These are phyloP conservation scores for Pseudocercospora fuligena DNA, from an alignment of 2,329 filamentous ascomycete species.

Conservation along the genomic window DNA sequence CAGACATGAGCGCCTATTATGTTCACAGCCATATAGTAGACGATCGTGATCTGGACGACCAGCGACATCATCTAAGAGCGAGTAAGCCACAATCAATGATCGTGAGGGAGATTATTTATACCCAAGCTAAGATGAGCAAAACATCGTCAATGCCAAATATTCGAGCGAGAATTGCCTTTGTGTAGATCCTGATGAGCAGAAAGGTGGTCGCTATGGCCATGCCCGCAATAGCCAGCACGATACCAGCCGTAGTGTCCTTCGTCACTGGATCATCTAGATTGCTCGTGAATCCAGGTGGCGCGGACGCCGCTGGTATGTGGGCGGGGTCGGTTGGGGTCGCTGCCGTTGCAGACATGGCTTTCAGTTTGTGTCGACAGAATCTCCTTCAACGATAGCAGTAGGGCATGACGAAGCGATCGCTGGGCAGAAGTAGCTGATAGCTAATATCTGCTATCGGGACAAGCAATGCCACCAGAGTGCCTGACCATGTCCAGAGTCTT, in stretches of 20 bases:
- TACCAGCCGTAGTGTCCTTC: constrained; percentile 11
- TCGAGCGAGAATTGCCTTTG: constrained; percentile 24
- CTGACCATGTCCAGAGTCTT: background rate
- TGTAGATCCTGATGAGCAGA: constrained; percentile 22
- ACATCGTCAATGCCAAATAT: constrained; percentile 27
- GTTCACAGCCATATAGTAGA: constrained; percentile 10
- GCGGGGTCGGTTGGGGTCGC: constrained; percentile 8
- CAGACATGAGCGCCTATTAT: constrained; percentile 25
- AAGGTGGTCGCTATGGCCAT: constrained; percentile 24
- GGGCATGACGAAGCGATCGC: background rate
- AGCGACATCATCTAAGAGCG: constrained; percentile 19
- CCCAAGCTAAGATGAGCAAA: constrained; percentile 22
- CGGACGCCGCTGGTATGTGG: constrained; percentile 17
- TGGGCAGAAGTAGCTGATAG: background rate
- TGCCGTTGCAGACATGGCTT: background rate
- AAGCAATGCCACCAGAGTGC: background rate
- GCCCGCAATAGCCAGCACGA: constrained; percentile 20
- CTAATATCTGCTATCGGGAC: background rate
- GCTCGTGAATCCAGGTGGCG: constrained; percentile 21
- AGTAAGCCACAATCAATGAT: background rate
- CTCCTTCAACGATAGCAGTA: background rate
- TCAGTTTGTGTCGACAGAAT: background rate
- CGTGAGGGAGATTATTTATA: background rate
- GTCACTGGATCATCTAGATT: constrained; percentile 20
- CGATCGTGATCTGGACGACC: constrained; percentile 21